Conservation (phyloP, 2,329 filamentous ascomycete species). For the Cladophialophora yegresii region DNA sequence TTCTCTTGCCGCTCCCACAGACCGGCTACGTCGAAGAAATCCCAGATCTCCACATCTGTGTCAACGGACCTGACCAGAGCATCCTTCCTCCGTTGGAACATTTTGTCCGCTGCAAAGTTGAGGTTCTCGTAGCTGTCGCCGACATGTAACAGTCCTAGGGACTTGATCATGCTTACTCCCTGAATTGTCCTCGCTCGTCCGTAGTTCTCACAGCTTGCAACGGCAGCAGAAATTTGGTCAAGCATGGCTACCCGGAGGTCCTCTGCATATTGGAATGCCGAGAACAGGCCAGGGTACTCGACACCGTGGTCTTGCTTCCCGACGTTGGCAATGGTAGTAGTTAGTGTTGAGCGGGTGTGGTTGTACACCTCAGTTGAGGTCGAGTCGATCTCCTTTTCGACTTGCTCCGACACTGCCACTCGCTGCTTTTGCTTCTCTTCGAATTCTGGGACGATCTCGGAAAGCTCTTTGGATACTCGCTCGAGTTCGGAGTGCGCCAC, state of each 20-base stretch:
- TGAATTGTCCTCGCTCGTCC: conserved; percentile 75
- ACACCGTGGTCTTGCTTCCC: conserved; percentile 79
- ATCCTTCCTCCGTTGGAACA: conserved; percentile 87
- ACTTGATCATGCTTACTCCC: conserved; percentile 84
- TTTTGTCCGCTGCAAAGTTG: conserved; percentile 85
- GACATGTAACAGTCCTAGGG: conserved; percentile 82
- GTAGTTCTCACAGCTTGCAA: conserved; percentile 78
- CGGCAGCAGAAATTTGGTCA: conserved; percentile 77
- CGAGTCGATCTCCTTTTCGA: conserved; percentile 79
- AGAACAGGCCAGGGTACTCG: conserved; percentile 80
- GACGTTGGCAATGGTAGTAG: conserved; percentile 71
- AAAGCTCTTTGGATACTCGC: conserved; percentile 76
- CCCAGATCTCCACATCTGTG: conserved; percentile 81
- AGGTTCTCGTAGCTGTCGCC: conserved; percentile 84
- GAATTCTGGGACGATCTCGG: conserved; percentile 79
- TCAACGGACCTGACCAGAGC: conserved; percentile 80
- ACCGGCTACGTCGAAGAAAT: conserved; percentile 87
- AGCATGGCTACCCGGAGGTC: conserved; percentile 91
- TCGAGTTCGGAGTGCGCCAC: conserved; percentile 83
- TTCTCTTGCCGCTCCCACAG: conserved; percentile 92
- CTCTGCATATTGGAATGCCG: conserved; percentile 88
- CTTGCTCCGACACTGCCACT: conserved; percentile 74
- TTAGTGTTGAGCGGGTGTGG: conserved; percentile 74
- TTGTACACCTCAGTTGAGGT: conserved; percentile 85
- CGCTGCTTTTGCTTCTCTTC: conserved; percentile 81